These are phyloP conservation scores for Blepharisma stoltei DNA, from an alignment of 73 alveolate species.

Conservation along the genomic window DNA sequence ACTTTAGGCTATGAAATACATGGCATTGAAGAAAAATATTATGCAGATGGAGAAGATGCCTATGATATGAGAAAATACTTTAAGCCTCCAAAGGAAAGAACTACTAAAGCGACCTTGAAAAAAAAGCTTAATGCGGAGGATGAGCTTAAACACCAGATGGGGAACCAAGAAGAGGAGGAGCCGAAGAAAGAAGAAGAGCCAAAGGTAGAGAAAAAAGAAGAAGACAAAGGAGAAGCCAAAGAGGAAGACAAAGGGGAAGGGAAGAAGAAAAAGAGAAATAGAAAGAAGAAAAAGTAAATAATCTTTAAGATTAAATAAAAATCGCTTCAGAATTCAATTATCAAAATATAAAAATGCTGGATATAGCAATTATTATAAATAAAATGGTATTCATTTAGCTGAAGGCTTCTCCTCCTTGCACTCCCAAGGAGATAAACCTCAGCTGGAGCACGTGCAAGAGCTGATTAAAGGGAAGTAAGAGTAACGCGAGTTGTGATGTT, in stretches of 20 bases:
- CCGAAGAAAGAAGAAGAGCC: not conserved
- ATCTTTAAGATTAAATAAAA: too few species aligned
- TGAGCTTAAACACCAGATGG: too few species aligned
- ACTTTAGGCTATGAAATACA: constrained; percentile 73
- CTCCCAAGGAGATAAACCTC: too few species aligned
- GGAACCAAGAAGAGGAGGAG: too few species aligned
- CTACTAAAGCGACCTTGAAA: constrained; percentile 18
- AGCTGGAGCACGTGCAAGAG: too few species aligned
- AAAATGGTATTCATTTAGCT: too few species aligned
- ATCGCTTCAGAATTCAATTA: too few species aligned
- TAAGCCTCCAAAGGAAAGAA: constrained; percentile 37
- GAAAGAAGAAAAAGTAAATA: constrained; percentile 17
- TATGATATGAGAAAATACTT: constrained; percentile 89
- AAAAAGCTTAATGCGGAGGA: not conserved
- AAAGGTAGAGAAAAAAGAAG: constrained; percentile 4
- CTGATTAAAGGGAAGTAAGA: too few species aligned
- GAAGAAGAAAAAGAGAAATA: constrained; percentile 21
- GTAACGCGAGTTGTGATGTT: too few species aligned
- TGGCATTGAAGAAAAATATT: constrained; percentile 77
- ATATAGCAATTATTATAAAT: too few species aligned
- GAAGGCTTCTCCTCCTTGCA: too few species aligned
- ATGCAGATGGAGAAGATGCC: constrained; percentile 97
- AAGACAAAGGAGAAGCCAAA: constrained; percentile 14
- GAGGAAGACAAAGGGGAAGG: not conserved
- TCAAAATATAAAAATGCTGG: too few species aligned